Base-by-base conservation (phyloP, 2,329 filamentous ascomycete genomes). In the Tolypocladium album region DNA sequence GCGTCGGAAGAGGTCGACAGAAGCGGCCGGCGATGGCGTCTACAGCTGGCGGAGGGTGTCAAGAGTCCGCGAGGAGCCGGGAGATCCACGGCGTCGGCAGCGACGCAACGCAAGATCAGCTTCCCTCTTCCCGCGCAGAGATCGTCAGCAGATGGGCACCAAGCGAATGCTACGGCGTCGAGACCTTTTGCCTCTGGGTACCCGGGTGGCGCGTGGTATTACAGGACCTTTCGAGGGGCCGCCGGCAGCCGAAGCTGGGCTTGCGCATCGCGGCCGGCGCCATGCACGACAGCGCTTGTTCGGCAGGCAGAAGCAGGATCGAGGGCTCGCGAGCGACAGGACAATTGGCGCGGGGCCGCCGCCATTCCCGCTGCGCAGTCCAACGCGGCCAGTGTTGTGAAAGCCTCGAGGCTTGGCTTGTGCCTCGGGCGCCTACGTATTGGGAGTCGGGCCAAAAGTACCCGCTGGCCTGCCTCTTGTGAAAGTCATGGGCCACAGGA, bases 391-490 rank as follows among this genome's bases (percentile, higher is more conserved):
- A 52, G 20, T 52, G 15, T 53, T 27, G 47, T 52, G 27, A 31
- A 53, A 17, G 31, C 50, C 50, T n/a, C 20, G 31, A 53, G 50
- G 20, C 42, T 47, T 47, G 56, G 56, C 56, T 34, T 36, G 55
- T 50, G 45, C 17, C 27, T 45, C 40, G 39, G 27, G 17, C 31
- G 42, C 42, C 24, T 34, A 34, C 31, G 27, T 17, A 27, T 24
- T 27, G 57, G 22, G 42, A 34, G 55, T 42, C 40, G 53, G 34
- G 42, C 34, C 47, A 62, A 62, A 63, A 59, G 59, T 55, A 59
- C 56, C 59, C 53, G 55, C 53, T 47, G 55, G 55, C 61, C 57
- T 55, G 56, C 58, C 60, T 56, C 47, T 57, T 47, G 58, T 52
- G 57, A 58, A 45, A 36, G n/a, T 52, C 43, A 38, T 34, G 52